These are phyloP conservation scores for Vigna trinervia DNA, from an alignment of 306 rosid genomes.

Conservation along the genomic window DNA sequence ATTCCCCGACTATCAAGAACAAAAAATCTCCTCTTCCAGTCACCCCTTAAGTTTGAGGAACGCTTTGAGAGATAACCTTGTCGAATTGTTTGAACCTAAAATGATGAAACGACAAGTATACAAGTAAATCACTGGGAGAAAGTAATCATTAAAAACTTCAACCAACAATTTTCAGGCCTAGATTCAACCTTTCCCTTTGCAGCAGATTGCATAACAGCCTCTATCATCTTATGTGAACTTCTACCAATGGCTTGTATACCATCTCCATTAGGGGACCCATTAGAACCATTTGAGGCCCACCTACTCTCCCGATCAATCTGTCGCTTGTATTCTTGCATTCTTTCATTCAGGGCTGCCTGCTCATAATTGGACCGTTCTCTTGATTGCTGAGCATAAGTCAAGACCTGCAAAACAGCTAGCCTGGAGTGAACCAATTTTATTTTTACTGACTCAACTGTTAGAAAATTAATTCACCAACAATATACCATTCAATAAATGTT, in stretches of 20 bases:
- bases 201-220: constrained; percentile 99
- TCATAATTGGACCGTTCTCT: constrained; percentile 98
- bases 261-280: constrained; percentile 98
- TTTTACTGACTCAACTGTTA: constrained; percentile 13
- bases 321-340: constrained; percentile 96
- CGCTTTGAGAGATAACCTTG: constrained; percentile 99
- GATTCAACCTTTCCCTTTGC: constrained; percentile 92
- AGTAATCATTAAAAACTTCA: constrained; percentile 19
- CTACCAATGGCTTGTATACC: constrained; percentile 99
- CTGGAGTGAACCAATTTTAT: constrained; percentile 36
- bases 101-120: constrained; percentile 25
- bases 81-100: constrained; percentile 97
- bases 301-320: constrained; percentile 98
- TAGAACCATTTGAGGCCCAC: constrained; percentile 91
- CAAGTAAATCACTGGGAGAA: constrained; percentile 29
- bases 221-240: constrained; percentile 99
- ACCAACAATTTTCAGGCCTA: constrained; percentile 31
- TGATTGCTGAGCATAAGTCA: constrained; percentile 98
- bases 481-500: constrained; percentile 20
- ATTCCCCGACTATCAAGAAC: constrained; percentile 99
- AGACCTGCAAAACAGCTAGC: constrained; percentile 69
- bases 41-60: constrained; percentile 95
- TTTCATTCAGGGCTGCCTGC: constrained; percentile 98
- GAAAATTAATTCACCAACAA: constrained; percentile 25
- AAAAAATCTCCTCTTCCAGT: constrained; percentile 99